Percentiles rank a stretch among this genome's conserved stretches.
Evolutionary conservation across 73 alveolate genomes (phyloP).

Genomic region (Symbiodinium pilosum): DNA sequence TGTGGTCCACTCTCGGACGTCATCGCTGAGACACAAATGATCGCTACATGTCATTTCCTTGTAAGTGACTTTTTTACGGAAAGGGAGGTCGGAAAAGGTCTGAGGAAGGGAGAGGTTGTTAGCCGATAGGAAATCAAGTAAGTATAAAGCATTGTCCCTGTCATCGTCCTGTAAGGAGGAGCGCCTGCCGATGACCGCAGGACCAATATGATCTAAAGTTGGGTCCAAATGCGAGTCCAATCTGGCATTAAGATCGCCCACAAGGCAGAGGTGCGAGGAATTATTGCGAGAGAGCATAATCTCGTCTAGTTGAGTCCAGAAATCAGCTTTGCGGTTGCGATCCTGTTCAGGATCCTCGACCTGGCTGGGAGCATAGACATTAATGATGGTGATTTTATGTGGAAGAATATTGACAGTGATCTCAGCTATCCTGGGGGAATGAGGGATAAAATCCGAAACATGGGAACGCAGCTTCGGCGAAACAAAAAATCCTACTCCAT

Average conservation of each 20-base stretch:
- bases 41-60: background rate
- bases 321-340: background rate
- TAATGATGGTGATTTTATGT: background rate
- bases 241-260: background rate
- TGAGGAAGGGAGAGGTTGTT: background rate
- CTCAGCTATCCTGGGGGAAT: background rate
- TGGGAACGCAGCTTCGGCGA: background rate
- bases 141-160: background rate
- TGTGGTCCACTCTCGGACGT: background rate
- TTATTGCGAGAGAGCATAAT: background rate
- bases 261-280: background rate
- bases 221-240: background rate
- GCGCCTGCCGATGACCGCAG: background rate
- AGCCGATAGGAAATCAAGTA: background rate
- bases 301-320: background rate
- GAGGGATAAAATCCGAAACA: background rate
- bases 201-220: background rate
- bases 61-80: background rate
- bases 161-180: background rate
- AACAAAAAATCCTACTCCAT: too few species aligned
- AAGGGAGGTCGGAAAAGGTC: background rate
- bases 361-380: background rate
- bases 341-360: background rate
- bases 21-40: background rate
- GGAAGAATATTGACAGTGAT: background rate